Evolutionary conservation across 2,329 filamentous ascomycete species (phyloP).

Genomic region (Xylaria sp.): DNA sequence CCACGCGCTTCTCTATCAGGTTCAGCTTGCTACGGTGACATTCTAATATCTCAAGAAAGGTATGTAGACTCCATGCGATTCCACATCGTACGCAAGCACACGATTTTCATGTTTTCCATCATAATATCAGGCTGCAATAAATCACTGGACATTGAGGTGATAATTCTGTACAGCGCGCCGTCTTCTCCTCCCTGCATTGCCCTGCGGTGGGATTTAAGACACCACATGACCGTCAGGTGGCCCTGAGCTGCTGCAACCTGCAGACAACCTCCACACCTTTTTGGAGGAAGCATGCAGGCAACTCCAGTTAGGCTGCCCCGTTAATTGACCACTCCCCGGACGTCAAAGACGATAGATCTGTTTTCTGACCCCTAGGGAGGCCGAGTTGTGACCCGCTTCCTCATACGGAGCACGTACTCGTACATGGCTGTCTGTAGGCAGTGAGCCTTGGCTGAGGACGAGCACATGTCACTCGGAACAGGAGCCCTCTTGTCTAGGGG

Average conservation of each 20-base stretch:
- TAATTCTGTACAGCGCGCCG: neutral
- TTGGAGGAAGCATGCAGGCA: conserved; percentile 8
- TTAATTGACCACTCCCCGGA: neutral
- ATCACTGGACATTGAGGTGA: conserved; percentile 1
- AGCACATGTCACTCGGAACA: neutral
- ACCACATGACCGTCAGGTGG: conserved; percentile 16
- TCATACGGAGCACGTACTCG: neutral
- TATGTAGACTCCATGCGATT: conserved; percentile 9
- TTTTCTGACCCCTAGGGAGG: conserved; percentile 10
- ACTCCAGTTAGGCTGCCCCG: conserved; percentile 11
- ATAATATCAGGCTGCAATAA: conserved; percentile 1
- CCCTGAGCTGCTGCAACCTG: conserved; percentile 20
- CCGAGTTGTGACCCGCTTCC: conserved; percentile 17
- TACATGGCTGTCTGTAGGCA: neutral
- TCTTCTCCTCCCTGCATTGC: conserved; percentile 9
- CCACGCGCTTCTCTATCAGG: conserved; percentile 19
- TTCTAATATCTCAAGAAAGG: conserved; percentile 8
- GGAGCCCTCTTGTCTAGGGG: neutral
- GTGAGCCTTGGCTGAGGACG: conserved; percentile 4
- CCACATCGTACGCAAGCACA: conserved; percentile 11
- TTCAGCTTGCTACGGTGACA: conserved; percentile 23
- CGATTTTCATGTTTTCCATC: conserved; percentile 6
- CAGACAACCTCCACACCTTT: conserved; percentile 7
- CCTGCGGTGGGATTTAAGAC: conserved; percentile 18
- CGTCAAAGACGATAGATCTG: neutral